Evolutionary conservation across 805 yeast genomes (phyloP), one percentile per base, ranked within the genome.

Genomic region (Metschnikowia lachancei): DNA sequence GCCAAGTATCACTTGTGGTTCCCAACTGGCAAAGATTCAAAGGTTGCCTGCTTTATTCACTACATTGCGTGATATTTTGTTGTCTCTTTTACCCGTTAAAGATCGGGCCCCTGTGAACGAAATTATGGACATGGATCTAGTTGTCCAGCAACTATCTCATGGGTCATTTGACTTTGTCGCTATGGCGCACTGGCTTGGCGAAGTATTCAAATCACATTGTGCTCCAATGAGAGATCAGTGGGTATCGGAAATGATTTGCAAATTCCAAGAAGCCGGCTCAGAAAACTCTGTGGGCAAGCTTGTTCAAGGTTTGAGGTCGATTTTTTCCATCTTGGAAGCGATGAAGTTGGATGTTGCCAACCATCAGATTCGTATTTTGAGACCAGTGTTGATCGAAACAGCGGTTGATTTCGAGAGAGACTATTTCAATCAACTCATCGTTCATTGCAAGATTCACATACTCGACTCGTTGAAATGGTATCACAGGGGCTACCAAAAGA

Each of bases 301-400:
- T 34, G 85, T 87, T 26, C 87, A 82, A 29, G 97, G 95, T 1
- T 69, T 92, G 43, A 76, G 90, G 46, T 77, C 83, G 64, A 76
- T 87, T 8, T 88, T 91, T 61, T 83, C 86, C 49, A 85, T 92
- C 47, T 72, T 92, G 52, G 97, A 91, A 64, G 92, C 95, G 10
- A 90, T 91, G 95, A 92, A 91, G 64, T 73, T 91, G 51, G 97
- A 92, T 60, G 94, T 90, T 46, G 96, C 97, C 13, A 91, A 91
- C 66, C 96, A 91, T 62, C 97, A 91, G 67, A 87, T 92, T 45
- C 76, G 96, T 54, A 81, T 88, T 17, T 70, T 90, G 44, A 76
- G 97, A 58, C 95, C 96, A 2, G 84, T 85, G 2, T 72, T 92
- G 39, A 80, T 89, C 47, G 90, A 88, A 57, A 87, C 94, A 30